Evolutionary conservation across 768 basidiomycete genomes (phyloP).

Genomic region (Xanthoconium stramineum): DNA sequence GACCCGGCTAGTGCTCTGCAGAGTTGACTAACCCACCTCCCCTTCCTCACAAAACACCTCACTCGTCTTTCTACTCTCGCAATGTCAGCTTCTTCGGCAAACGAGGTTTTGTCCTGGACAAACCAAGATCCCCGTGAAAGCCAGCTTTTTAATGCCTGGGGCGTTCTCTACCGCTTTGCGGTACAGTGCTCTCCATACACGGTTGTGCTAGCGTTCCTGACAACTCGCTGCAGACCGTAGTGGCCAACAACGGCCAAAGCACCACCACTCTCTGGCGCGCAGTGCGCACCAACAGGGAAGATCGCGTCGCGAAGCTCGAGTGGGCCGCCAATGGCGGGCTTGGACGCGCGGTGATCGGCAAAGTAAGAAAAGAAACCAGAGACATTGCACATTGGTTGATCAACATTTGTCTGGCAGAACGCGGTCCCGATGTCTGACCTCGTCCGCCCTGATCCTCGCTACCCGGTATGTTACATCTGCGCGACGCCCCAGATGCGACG

Average conservation of each 20-base stretch:
- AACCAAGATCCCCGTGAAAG: constrained; percentile 85
- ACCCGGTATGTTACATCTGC: constrained; percentile 46
- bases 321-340: constrained; percentile 82
- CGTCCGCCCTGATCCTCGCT: constrained; percentile 62
- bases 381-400: constrained; percentile 19
- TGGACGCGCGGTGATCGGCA: constrained; percentile 82
- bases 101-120: constrained; percentile 83
- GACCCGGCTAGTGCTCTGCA: constrained; percentile 13
- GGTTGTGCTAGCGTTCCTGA: constrained; percentile 25
- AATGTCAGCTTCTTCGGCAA: constrained; percentile 47
- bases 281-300: constrained; percentile 83
- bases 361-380: constrained; percentile 44
- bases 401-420: constrained; percentile 46
- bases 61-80: constrained; percentile 35
- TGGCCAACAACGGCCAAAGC: constrained; percentile 59
- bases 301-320: constrained; percentile 84
- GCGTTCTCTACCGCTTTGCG: constrained; percentile 77
- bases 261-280: constrained; percentile 77
- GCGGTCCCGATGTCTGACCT: constrained; percentile 81
- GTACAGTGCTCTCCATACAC: constrained; percentile 37
- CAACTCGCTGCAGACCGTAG: constrained; percentile 51
- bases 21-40: constrained; percentile 30
- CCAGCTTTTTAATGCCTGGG: constrained; percentile 77
- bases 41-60: constrained; percentile 28
- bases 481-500: constrained; percentile 7